Conservation (phyloP, 768 basidiomycete species). For the Tulasnella sp. region DNA sequence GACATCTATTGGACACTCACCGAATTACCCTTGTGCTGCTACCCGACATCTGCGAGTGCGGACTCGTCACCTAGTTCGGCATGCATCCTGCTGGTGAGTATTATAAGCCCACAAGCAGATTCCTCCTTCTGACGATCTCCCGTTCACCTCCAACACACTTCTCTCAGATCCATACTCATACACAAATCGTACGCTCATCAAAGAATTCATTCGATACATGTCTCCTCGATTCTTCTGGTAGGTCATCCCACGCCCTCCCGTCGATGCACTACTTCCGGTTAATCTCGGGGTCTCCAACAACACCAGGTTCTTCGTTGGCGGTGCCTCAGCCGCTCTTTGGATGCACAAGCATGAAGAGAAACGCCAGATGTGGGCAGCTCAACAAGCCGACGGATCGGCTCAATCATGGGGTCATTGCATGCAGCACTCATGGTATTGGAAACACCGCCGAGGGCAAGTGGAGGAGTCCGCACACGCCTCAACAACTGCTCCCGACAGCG, state of each 20-base stretch:
- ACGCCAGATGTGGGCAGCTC: neutral
- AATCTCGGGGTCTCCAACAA: neutral
- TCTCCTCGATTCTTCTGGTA: constrained; percentile 4
- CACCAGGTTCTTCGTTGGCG: constrained; percentile 5
- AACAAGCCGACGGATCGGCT: neutral
- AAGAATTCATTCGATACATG: neutral
- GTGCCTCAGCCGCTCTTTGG: neutral
- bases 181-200: neutral
- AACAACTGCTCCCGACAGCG: neutral
- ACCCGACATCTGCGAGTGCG: neutral
- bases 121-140: neutral
- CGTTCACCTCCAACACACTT: neutral
- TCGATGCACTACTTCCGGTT: neutral
- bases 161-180: neutral
- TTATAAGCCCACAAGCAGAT: neutral
- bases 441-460: neutral
- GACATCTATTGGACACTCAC: neutral
- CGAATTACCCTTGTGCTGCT: neutral
- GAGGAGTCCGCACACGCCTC: neutral
- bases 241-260: neutral
- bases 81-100: neutral
- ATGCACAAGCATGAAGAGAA: constrained; percentile 7
- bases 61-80: neutral
- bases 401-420: neutral
- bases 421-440: constrained; percentile 3